Percentiles rank a stretch among this genome's conserved stretches.
phyloP scores from a whole-genome alignment of 345 rosid species.

The Odontarrhena argentea region DNA sequence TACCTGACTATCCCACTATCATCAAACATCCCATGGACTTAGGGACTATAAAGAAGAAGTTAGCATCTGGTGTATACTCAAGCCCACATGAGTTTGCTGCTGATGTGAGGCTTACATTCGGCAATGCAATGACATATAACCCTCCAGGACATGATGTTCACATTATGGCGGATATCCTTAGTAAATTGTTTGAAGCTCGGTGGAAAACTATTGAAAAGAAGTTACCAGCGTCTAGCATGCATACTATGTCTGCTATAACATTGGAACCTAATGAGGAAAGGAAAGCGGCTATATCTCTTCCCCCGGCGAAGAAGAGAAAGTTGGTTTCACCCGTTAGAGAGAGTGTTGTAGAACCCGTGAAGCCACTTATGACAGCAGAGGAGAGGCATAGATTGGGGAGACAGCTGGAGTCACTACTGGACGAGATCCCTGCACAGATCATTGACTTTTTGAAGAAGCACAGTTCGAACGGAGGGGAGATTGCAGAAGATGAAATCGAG shows the following conservation, averaged over 20 bases:
- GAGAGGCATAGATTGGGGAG: constrained; percentile 65
- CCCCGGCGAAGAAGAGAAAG: constrained; percentile 73
- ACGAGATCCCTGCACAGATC: constrained; percentile 74
- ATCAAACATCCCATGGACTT: constrained; percentile 95
- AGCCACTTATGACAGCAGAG: constrained; percentile 59
- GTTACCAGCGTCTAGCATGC: constrained; percentile 44
- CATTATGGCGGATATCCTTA: constrained; percentile 76
- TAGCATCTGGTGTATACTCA: constrained; percentile 64
- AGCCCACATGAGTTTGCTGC: constrained; percentile 74
- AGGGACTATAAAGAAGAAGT: constrained; percentile 70
- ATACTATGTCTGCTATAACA: constrained; percentile 44
- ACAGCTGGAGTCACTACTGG: constrained; percentile 61
- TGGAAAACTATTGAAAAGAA: constrained; percentile 88
- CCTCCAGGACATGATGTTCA: constrained; percentile 87
- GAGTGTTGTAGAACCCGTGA: constrained; percentile 50
- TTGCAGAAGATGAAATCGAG: constrained; percentile 88
- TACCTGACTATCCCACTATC: constrained; percentile 79
- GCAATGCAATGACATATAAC: constrained; percentile 89
- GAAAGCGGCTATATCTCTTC: constrained; percentile 45
- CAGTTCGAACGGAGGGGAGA: constrained; percentile 63
- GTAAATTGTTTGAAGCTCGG: constrained; percentile 72
- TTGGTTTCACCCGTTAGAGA: constrained; percentile 45
- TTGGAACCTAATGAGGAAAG: constrained; percentile 41
- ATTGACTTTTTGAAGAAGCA: constrained; percentile 80
- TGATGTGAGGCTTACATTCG: constrained; percentile 85